Percentiles rank a stretch among this genome's conserved stretches.
Conservation (phyloP, 2,329 filamentous ascomycete species). For the Aspergillus calidoustus region DNA sequence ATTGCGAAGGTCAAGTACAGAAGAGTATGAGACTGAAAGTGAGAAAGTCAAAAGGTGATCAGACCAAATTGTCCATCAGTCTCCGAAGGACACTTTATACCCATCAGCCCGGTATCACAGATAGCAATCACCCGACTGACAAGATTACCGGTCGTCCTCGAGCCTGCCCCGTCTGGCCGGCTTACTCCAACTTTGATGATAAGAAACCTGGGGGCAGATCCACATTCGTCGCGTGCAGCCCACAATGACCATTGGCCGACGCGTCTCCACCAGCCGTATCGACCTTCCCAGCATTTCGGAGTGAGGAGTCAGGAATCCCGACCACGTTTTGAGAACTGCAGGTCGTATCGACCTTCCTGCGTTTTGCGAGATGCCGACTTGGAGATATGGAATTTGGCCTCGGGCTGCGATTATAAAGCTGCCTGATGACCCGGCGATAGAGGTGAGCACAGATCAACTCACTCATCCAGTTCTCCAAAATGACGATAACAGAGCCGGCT, state of each 20-base stretch:
- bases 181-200: background rate
- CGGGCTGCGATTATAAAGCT: background rate
- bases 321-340: background rate
- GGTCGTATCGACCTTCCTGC: conserved; percentile 15
- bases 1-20: background rate
- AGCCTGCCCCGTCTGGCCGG: no score
- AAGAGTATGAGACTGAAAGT: background rate
- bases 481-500: background rate
- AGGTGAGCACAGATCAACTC: background rate
- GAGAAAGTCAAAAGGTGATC: background rate
- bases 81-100: background rate
- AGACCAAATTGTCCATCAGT: background rate
- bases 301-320: background rate
- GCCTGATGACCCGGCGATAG: background rate
- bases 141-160: background rate
- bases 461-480: background rate
- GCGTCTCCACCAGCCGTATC: background rate
- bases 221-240: background rate
- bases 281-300: background rate
- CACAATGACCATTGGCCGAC: background rate
- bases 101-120: background rate
- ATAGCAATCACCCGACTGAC: background rate
- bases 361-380: background rate
- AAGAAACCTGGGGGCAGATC: background rate
- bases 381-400: background rate